Base-by-base conservation (phyloP, 768 basidiomycete species). In the Lepiota brunneoincarnata region DNA sequence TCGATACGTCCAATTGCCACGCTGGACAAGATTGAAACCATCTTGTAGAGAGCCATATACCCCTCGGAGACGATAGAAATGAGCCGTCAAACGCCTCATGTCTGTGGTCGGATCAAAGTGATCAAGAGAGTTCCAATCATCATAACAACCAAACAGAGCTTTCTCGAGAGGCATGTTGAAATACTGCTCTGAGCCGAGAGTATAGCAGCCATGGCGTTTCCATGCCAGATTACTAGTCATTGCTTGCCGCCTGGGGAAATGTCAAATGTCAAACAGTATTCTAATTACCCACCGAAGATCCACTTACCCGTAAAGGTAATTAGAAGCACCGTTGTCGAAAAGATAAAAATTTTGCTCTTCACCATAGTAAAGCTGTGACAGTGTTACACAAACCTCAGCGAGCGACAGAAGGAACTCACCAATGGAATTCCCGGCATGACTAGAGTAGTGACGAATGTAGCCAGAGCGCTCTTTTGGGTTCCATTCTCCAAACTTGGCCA, bases 151-250 rank as follows among this genome's bases (percentile, higher is more conserved):
- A 15, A 93, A 73, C 28, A 93, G 66, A 2, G 89, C 72, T 61
- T 83, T 84, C 51, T 89, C 87, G 59, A 95, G 76, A 1, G 89
- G 89, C 82, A 95, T 90, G 70, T 96, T 93, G 78, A 89, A 97
- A 72, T 94, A 97, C 64, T 96, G 94, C 56, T 81, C 77, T 6
- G 94, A 96, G 10, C 94, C 94, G 31, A 96, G 82, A 41, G 76
- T 78, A 67, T 97, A 97, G 69, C 94, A 97, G 4, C 93, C 93
- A 64, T 97, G 94, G 31, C 89, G 83, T 64, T 93, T 88, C 94
- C 94, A 97, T 3, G 93, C 93, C 46, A 73, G 81, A 67, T 78
- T 89, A 55, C 81, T 77, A 47, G 86, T 78, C 94, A 97, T 97
- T 14, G 93, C 83, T 72, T 97, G 94, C 74, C 94, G 94, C 39